A percentile compares a stretch with the other conserved stretches of the same genome.
Evolutionary conservation across 1,139 yeast species (phyloP).

Genomic region (Barnettozyma hawaiiensis): DNA sequence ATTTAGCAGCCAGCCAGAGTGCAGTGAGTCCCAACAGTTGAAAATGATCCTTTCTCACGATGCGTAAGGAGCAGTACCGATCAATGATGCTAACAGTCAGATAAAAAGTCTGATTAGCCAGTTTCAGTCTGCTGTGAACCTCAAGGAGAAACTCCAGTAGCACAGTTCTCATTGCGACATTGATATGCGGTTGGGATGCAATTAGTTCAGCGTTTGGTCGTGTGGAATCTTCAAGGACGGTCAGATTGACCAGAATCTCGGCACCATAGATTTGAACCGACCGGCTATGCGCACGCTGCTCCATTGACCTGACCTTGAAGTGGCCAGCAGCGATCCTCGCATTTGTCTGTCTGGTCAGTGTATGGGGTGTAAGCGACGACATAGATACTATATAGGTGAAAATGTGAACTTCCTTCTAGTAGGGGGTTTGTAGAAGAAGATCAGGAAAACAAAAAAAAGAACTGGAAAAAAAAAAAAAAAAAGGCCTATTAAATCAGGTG

Average conservation of each 20-base stretch:
- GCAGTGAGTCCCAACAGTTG: conserved; percentile 67
- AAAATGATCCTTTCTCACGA: conserved; percentile 68
- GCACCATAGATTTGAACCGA: conserved; percentile 21
- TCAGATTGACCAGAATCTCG: conserved; percentile 21
- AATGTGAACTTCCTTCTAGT: too few relatives aligned
- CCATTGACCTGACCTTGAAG: conserved; percentile 29
- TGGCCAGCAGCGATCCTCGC: conserved; percentile 22
- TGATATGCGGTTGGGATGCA: conserved; percentile 85
- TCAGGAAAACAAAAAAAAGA: too few relatives aligned
- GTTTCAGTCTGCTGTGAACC: conserved; percentile 70
- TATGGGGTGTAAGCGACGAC: conserved; percentile 21
- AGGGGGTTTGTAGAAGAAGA: too few relatives aligned
- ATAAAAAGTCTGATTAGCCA: conserved; percentile 76
- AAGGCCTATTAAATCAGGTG: not conserved
- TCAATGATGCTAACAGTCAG: conserved; percentile 80
- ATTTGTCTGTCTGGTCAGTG: conserved; percentile 21
- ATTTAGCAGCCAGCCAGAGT: conserved; percentile 71
- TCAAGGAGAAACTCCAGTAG: conserved; percentile 82
- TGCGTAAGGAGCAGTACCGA: conserved; percentile 82
- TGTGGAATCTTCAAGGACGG: conserved; percentile 27
- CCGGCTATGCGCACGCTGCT: conserved; percentile 38
- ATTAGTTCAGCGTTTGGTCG: conserved; percentile 50
- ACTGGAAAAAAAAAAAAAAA: not conserved
- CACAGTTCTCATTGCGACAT: conserved; percentile 84
- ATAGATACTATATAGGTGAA: conserved; percentile 1